A percentile compares a stretch with the other conserved stretches of the same genome.
phyloP scores from a whole-genome alignment of 2,329 filamentous ascomycete species.

The Cladosporium sp. region DNA sequence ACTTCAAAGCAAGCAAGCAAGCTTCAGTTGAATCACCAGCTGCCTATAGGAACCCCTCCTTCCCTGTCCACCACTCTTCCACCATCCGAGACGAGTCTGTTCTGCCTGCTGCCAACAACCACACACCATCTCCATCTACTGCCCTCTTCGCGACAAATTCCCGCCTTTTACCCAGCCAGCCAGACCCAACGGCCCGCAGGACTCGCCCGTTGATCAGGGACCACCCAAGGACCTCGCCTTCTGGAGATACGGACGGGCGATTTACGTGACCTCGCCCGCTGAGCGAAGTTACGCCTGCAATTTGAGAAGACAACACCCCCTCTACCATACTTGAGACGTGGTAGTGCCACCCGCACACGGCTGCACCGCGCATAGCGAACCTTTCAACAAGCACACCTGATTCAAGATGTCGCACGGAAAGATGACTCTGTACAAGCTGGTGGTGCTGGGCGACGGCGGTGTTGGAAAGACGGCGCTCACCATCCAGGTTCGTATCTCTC shows the following conservation, averaged over 20 bases:
- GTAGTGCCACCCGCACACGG: slow-evolving; percentile 2
- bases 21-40: slow-evolving; percentile 7
- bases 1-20: slow-evolving; percentile 14
- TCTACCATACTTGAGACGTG: slow-evolving; percentile 11
- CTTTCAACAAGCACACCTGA: background rate
- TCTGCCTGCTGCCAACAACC: slow-evolving; percentile 6
- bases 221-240: slow-evolving; percentile 3
- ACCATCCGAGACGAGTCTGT: background rate
- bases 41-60: slow-evolving; percentile 12
- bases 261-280: slow-evolving; percentile 8
- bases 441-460: slow-evolving; percentile 95
- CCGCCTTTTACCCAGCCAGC: slow-evolving; percentile 18
- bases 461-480: slow-evolving; percentile 99
- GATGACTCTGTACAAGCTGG: slow-evolving; percentile 72
- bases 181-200: slow-evolving; percentile 17
- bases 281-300: slow-evolving; percentile 12
- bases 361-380: slow-evolving; percentile 8
- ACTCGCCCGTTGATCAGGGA: slow-evolving; percentile 18
- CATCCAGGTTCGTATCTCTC: slow-evolving; percentile 61
- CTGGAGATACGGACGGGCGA: slow-evolving; percentile 13
- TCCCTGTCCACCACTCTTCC: background rate
- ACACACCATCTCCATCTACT: background rate
- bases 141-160: slow-evolving; percentile 11
- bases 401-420: slow-evolving; percentile 38
- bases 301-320: background rate